These are phyloP conservation scores for Epichloe aotearoae DNA, from an alignment of 2,329 filamentous ascomycete species.

Conservation along the genomic window DNA sequence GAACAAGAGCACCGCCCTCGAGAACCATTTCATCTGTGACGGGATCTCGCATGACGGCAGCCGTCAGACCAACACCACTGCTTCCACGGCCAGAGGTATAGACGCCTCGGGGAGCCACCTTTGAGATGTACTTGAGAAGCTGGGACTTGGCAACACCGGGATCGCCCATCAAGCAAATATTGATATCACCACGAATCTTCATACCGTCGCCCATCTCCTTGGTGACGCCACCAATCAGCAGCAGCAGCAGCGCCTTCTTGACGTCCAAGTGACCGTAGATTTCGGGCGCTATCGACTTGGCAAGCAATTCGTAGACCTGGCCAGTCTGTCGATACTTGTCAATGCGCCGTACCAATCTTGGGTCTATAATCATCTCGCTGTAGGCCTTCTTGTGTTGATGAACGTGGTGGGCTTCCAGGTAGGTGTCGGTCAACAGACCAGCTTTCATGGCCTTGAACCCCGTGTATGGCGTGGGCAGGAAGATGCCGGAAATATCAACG, in stretches of 20 bases:
- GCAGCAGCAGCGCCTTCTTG: slow-evolving; percentile 91
- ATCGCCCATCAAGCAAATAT: slow-evolving; percentile 97
- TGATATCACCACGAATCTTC: slow-evolving; percentile 98
- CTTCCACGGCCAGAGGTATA: slow-evolving; percentile 73
- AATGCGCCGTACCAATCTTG: slow-evolving; percentile 67
- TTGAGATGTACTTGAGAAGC: slow-evolving; percentile 94
- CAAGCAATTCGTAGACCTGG: slow-evolving; percentile 89
- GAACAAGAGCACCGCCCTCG: slow-evolving; percentile 65
- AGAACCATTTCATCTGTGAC: slow-evolving; percentile 78
- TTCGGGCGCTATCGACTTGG: slow-evolving; percentile 91
- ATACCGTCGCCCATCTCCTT: slow-evolving; percentile 97
- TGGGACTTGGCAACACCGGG: slow-evolving; percentile 99
- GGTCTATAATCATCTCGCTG: slow-evolving; percentile 77
- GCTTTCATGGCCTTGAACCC: slow-evolving; percentile 95
- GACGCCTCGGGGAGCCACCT: slow-evolving; percentile 86
- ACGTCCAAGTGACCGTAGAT: slow-evolving; percentile 95
- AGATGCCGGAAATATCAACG: slow-evolving; percentile 87
- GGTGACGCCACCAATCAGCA: slow-evolving; percentile 88
- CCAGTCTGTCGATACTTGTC: slow-evolving; percentile 74
- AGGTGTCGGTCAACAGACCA: slow-evolving; percentile 92
- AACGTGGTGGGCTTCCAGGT: slow-evolving; percentile 86
- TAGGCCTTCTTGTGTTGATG: slow-evolving; percentile 98
- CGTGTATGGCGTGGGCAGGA: slow-evolving; percentile 95
- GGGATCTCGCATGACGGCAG: slow-evolving; percentile 71
- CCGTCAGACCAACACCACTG: slow-evolving; percentile 70